phyloP scores from a whole-genome alignment of 495 filamentous ascomycete species.

The Podospora australis region DNA sequence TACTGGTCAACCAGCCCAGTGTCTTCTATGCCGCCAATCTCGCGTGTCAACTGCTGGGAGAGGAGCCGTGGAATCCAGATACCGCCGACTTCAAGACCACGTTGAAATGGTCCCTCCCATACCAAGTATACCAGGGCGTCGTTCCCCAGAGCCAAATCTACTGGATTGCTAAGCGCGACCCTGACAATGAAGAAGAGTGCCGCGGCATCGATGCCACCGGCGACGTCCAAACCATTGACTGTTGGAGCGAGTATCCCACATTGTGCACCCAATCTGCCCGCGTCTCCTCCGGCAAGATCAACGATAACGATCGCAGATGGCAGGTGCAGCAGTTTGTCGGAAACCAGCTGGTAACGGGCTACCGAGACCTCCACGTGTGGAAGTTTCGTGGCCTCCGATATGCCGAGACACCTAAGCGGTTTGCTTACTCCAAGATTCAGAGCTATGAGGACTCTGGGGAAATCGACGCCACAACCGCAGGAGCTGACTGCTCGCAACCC shows the following conservation, averaged over 20 bases:
- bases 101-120: conserved; percentile 24
- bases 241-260: conserved; percentile 18
- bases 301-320: conserved; percentile 26
- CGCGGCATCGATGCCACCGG: conserved; percentile 26
- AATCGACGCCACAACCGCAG: conserved; percentile 17
- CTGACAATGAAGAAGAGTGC: conserved; percentile 12
- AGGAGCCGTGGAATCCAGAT: conserved; percentile 24
- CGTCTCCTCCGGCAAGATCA: conserved; percentile 20
- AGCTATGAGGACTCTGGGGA: conserved; percentile 15
- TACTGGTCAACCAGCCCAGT: conserved; percentile 23
- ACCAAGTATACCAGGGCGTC: conserved; percentile 23
- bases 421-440: conserved; percentile 25
- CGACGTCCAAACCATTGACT: conserved; percentile 11
- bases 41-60: conserved; percentile 24
- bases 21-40: conserved; percentile 10
- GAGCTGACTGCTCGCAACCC: conserved; percentile 29
- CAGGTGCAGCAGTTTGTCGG: conserved; percentile 25
- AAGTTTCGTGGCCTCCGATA: conserved; percentile 39
- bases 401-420: conserved; percentile 31
- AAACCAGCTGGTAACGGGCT: conserved; percentile 29
- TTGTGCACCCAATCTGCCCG: conserved; percentile 35
- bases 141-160: conserved; percentile 23
- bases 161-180: conserved; percentile 27
- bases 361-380: conserved; percentile 33
- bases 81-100: conserved; percentile 23